Base-by-base conservation (phyloP, 768 basidiomycete genomes). In the Mycena belliarum region DNA sequence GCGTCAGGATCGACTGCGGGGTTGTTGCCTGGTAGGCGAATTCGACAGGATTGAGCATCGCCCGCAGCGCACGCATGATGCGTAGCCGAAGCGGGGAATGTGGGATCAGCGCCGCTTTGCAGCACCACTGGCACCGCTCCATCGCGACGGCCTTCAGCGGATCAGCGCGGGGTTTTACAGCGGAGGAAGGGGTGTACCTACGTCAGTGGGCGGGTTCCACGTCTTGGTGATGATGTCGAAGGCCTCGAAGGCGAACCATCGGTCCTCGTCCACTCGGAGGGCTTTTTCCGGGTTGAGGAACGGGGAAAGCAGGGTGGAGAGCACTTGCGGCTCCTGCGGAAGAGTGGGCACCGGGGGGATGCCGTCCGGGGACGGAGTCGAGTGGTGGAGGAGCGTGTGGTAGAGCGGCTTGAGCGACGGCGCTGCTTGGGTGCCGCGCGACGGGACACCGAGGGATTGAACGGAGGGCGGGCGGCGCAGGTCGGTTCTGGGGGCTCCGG, bases 111-210 rank as follows among this genome's bases (percentile, higher is more conserved):
- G 83, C 83, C 10, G 87, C 87, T 61, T 80, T 82, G 63, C 84
- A 83, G 65, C 88, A 90, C 89, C 89, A 92, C 28, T 87, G 60
- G 63, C 79, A 83, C 24, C 89, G 82, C 57, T 84, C 83, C 11
- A 87, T 73, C 51, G 79, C 81, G 23, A 70, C 74, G 63, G 79
- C 66, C 75, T 76, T 14, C 29, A 21, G 33, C 9, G 33, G 6
- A 18, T 47, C 11, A 46, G 44, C 44, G 29, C 52, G 28, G 14
- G 56, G 45, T 14, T 46, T n/a, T 45, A 44, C 20, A 20, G 40
- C 38, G 10, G 8, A 43, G 37, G 23, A 8, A 43, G 35, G 24
- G 41, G 15, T 20, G 16, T 37, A 64, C 76, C 57, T 28, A 88
- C 88, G 76, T 88, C 84, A 49, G 78, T 79, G n/a, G 70, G 70